These are phyloP conservation scores for Ustilago trichophora DNA, from an alignment of 1,284 basidiomycete genomes.

Conservation along the genomic window DNA sequence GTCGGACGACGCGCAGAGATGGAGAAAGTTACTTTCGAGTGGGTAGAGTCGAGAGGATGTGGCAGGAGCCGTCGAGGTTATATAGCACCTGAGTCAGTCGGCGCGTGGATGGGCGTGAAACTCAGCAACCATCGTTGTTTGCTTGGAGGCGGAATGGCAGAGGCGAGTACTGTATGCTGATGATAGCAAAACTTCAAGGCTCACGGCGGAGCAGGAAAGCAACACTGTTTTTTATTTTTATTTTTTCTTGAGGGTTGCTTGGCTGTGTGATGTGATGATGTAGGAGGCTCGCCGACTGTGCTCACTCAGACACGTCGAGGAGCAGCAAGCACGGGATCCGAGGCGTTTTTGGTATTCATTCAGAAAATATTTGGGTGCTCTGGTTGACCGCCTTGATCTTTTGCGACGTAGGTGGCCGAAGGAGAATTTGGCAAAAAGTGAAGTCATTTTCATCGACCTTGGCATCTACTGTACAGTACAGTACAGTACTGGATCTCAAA, in stretches of 20 bases:
- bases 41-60: too few relatives aligned
- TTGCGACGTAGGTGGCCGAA: not conserved
- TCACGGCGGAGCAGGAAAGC: too few relatives aligned
- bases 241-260: too few relatives aligned
- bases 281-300: conserved; percentile 8
- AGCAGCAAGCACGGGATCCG: conserved; percentile 12
- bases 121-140: not conserved
- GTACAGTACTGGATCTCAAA: too few relatives aligned
- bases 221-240: too few relatives aligned
- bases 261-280: conserved; percentile 5
- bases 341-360: conserved; percentile 1
- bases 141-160: not conserved
- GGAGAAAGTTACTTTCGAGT: not conserved
- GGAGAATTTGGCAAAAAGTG: not conserved
- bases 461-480: too few relatives aligned
- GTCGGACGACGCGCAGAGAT: conserved; percentile 8
- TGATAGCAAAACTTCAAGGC: too few relatives aligned
- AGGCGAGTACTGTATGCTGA: too few relatives aligned
- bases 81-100: not conserved
- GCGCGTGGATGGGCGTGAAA: not conserved
- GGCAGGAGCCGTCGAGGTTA: not conserved
- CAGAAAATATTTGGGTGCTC: not conserved
- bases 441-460: not conserved
- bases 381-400: not conserved
- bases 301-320: not conserved